Percentiles rank a stretch among this genome's conserved stretches.
Conservation (phyloP, 2,329 filamentous ascomycete genomes). For the Cladophialophora carrionii region DNA sequence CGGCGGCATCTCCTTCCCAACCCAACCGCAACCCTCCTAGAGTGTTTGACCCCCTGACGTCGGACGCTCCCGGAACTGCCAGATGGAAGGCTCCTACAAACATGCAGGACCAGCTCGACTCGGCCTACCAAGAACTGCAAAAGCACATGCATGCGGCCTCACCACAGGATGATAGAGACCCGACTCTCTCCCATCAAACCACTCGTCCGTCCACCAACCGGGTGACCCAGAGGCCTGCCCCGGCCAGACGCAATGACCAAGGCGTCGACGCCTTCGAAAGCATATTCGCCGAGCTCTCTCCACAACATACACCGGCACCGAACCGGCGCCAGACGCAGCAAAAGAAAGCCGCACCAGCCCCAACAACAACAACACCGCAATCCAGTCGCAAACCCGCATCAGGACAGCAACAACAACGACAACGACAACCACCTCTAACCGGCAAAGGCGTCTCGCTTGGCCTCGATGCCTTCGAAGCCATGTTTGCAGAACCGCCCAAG, state of each 20-base stretch:
- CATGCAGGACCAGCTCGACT: neutral
- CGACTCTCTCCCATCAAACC: neutral
- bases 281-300: constrained; percentile 14
- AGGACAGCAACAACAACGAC: neutral
- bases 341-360: neutral
- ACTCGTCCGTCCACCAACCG: neutral
- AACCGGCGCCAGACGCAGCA: constrained; percentile 3
- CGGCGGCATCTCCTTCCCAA: neutral
- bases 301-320: neutral
- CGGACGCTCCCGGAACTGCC: neutral
- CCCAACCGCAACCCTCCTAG: constrained; percentile 4
- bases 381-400: neutral
- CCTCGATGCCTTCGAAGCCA: constrained; percentile 31
- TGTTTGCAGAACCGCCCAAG: constrained; percentile 16
- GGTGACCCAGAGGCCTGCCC: neutral
- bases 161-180: neutral
- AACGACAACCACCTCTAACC: constrained; percentile 1
- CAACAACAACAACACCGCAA: constrained; percentile 1
- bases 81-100: constrained; percentile 3
- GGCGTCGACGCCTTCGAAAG: constrained; percentile 30
- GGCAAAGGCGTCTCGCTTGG: constrained; percentile 30
- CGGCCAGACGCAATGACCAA: neutral
- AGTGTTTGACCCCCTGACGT: constrained; percentile 8
- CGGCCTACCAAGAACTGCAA: constrained; percentile 4
- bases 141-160: neutral